These are phyloP conservation scores for Pisolithus thermaeus DNA, from an alignment of 1,284 basidiomycete species.

Conservation along the genomic window DNA sequence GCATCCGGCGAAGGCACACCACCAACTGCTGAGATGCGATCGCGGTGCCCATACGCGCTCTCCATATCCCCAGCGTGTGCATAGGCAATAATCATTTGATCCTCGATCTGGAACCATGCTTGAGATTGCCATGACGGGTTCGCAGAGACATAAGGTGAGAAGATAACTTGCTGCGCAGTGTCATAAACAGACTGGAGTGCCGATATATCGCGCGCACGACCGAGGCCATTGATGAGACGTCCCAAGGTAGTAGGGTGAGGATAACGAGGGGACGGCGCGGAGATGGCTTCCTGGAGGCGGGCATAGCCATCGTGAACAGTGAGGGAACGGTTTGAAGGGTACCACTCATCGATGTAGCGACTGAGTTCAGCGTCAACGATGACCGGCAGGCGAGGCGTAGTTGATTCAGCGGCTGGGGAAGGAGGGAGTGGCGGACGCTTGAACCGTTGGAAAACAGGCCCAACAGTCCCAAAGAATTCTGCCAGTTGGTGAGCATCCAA, in stretches of 20 bases:
- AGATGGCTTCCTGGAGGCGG: slow-evolving; percentile 34
- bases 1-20: slow-evolving; percentile 82
- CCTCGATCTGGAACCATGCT: slow-evolving; percentile 78
- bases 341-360: slow-evolving; percentile 39
- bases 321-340: slow-evolving; percentile 24
- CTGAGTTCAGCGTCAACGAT: slow-evolving; percentile 23
- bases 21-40: slow-evolving; percentile 71
- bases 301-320: slow-evolving; percentile 30
- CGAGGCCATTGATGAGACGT: slow-evolving; percentile 62
- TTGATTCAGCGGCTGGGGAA: slow-evolving; percentile 8
- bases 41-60: slow-evolving; percentile 74
- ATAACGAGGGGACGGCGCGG: slow-evolving; percentile 31
- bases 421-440: slow-evolving; percentile 10
- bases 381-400: slow-evolving; percentile 16
- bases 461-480: slow-evolving; percentile 18
- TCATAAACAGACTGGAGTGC: slow-evolving; percentile 66
- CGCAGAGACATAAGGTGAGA: slow-evolving; percentile 29
- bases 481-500: slow-evolving; percentile 18
- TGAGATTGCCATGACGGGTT: slow-evolving; percentile 47
- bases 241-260: slow-evolving; percentile 54
- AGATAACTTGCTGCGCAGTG: slow-evolving; percentile 61
- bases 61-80: slow-evolving; percentile 79
- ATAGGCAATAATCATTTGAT: slow-evolving; percentile 81
- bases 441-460: slow-evolving; percentile 16
- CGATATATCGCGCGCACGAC: slow-evolving; percentile 54